Evolutionary conservation across 2,329 filamentous ascomycete genomes (phyloP), one percentile per base, ranked within the genome.

Genomic region (Tolypocladium tropicale): DNA sequence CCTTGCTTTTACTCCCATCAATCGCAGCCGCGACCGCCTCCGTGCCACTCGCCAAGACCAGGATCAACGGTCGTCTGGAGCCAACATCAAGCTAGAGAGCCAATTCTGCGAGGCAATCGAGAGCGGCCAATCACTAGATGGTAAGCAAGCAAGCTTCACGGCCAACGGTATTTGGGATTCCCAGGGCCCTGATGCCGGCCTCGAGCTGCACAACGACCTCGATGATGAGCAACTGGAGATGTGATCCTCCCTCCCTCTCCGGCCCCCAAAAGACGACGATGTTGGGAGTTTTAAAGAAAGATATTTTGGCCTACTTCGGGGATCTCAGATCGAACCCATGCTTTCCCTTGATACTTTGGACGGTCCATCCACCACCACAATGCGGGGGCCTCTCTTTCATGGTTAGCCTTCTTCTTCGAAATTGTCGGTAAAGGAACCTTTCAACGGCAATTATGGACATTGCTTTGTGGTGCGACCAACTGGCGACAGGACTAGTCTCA

Each of bases 1-100:
- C 0, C 57, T 71, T 23, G 60, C 62, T 6, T 70, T 72, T 55
- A 64, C 66, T 12, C 60, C 68, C 10, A 60, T 68, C 32, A 70
- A 67, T 46, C 62, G 63, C 21, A 56, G 53, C 23, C 56, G 53
- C 12, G 61, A 67, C 3, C 55, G 58, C 12, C 52, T 49, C 6
- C 62, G 63, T 30, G 51, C 60, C 21, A 39, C 56, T 28, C 59
- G 59, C 28, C 61, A 64, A 28, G 57, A 59, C 16, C 56, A 58
- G 21, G 57, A 55, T 23, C 57, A 50, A 23, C 53, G 14, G 2
- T 53, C 55, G 18, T 52, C 56, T 14, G 49, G 54, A 16, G 41
- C 57, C 18, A 59, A 53, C 36, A 54, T 65, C 33, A 69, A 71
- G 53, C 53, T 62, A 11, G 65, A 70, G 28, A 53, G 59, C 12